These are phyloP conservation scores for Daldinia decipiens DNA, from an alignment of 495 filamentous ascomycete species.

Conservation along the genomic window DNA sequence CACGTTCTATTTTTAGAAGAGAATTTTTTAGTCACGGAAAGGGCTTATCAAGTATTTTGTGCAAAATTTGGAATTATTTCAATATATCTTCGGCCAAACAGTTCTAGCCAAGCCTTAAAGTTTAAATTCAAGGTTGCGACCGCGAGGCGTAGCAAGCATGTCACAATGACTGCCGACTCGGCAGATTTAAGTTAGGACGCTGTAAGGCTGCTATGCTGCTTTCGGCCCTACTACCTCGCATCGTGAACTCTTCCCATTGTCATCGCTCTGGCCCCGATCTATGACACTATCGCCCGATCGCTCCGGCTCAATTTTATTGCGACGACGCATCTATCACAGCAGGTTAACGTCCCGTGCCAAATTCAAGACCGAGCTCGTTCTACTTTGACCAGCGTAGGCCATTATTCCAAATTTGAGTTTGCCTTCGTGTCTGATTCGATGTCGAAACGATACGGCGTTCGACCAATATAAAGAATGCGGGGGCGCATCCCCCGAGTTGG, in stretches of 20 bases:
- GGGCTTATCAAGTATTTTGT: too few relatives aligned
- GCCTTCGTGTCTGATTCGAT: slow-evolving; percentile 14
- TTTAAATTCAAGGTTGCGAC: background rate
- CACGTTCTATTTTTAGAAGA: too few relatives aligned
- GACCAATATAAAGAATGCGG: slow-evolving; percentile 35
- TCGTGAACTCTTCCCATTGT: background rate
- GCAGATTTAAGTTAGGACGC: background rate
- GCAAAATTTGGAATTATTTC: background rate
- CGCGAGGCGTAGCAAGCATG: background rate
- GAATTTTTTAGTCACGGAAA: too few relatives aligned
- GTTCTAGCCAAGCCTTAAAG: background rate
- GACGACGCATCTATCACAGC: slow-evolving; percentile 1
- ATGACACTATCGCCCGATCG: background rate
- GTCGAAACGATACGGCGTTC: slow-evolving; percentile 2
- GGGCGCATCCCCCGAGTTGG: slow-evolving; percentile 33
- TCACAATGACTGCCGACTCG: background rate
- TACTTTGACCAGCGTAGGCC: background rate
- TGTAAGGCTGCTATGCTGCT: background rate
- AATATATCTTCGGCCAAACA: background rate
- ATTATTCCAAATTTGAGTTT: slow-evolving; percentile 8
- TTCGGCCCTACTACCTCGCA: slow-evolving; percentile 1
- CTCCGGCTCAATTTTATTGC: background rate
- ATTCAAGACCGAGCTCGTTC: slow-evolving; percentile 12
- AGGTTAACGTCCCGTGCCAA: background rate
- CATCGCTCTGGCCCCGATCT: background rate